A percentile compares a stretch with the other conserved stretches of the same genome.
These are phyloP conservation scores for Dalechampia spathulata DNA, from an alignment of 441 rosid species.

Conservation along the genomic window DNA sequence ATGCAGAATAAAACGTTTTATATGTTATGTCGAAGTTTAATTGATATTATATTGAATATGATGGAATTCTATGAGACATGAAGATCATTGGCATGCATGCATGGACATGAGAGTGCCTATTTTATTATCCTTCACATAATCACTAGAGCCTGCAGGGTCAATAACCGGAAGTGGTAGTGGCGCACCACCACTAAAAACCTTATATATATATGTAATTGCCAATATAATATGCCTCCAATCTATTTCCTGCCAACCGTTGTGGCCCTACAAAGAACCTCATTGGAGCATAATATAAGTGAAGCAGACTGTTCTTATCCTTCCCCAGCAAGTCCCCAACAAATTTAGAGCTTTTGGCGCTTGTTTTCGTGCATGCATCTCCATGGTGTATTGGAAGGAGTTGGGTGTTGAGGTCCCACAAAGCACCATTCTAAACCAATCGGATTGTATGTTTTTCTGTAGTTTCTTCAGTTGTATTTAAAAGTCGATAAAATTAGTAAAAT, in stretches of 20 bases:
- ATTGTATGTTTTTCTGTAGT: too few species aligned
- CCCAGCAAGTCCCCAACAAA: background rate
- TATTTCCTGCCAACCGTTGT: background rate
- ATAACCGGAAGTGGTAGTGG: slow-evolving; percentile 20
- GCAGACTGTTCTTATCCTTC: background rate
- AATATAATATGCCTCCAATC: background rate
- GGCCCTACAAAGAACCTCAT: background rate
- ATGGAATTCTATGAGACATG: slow-evolving; percentile 16
- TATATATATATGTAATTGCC: too few species aligned
- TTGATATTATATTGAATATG: background rate
- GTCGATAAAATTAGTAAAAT: too few species aligned
- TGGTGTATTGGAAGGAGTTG: too few species aligned
- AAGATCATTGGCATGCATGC: slow-evolving; percentile 21
- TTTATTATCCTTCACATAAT: background rate
- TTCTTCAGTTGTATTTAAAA: too few species aligned
- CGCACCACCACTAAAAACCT: slow-evolving; percentile 13
- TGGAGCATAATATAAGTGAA: background rate
- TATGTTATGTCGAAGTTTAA: too few species aligned
- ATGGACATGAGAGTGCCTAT: slow-evolving; percentile 9
- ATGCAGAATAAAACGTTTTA: too few species aligned
- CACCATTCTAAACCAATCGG: too few species aligned
- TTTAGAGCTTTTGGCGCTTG: background rate
- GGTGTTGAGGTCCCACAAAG: too few species aligned
- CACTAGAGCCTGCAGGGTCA: background rate
- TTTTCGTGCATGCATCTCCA: background rate